A percentile compares a stretch with the other conserved stretches of the same genome.
Conservation (phyloP, 225 moss, liverwort and hornwort species). For the Rhytidiadelphus loreus region DNA sequence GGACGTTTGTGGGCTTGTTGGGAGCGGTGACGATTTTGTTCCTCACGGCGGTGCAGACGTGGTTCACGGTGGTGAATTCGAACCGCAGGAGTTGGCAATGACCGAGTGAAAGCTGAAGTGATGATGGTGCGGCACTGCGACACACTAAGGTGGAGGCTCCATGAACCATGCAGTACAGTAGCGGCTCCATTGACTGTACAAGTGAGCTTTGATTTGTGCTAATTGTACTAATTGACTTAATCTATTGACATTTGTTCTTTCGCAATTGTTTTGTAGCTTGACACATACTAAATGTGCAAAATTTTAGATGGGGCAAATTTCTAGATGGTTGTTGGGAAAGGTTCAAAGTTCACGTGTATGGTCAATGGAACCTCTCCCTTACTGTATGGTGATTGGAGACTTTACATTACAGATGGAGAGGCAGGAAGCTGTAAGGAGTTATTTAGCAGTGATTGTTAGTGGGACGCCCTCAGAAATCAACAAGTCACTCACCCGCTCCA, state of each 20-base stretch:
- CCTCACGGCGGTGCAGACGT: neutral
- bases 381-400: neutral
- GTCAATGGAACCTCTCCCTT: neutral
- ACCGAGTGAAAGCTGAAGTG: neutral
- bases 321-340: neutral
- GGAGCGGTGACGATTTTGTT: neutral
- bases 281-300: neutral
- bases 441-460: neutral
- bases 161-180: neutral
- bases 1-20: slow-evolving; percentile 10
- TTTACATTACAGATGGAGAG: neutral
- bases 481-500: neutral
- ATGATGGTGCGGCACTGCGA: neutral
- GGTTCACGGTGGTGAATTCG: neutral
- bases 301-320: neutral
- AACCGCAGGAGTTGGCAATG: neutral
- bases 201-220: neutral
- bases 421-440: neutral
- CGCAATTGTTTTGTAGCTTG: neutral
- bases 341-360: neutral
- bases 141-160: neutral
- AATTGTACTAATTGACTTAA: neutral
- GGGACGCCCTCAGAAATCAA: neutral
- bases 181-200: neutral
- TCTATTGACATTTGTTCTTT: neutral